Percentiles rank a stretch among this genome's conserved stretches.
phyloP scores from a whole-genome alignment of 495 filamentous ascomycete genomes.

The Talaromyces adpressus region DNA sequence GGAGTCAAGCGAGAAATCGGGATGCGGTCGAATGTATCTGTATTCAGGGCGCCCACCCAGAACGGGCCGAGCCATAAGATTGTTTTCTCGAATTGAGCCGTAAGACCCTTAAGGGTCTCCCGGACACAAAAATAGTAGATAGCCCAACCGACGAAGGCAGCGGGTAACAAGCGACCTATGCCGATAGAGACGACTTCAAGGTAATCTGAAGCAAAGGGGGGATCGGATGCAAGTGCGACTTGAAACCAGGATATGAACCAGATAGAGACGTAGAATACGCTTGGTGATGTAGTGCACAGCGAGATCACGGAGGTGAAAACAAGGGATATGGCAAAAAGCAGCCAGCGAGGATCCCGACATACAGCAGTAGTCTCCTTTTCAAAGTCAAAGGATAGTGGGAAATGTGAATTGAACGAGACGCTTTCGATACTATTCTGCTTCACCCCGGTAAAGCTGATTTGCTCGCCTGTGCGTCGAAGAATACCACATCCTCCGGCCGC shows the following conservation, averaged over 20 bases:
- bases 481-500: conserved; percentile 65
- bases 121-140: conserved; percentile 56
- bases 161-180: conserved; percentile 65
- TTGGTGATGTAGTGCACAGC: conserved; percentile 55
- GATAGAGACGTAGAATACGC: conserved; percentile 56
- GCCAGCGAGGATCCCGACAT: conserved; percentile 64
- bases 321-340: conserved; percentile 56
- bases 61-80: conserved; percentile 66
- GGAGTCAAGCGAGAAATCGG: conserved; percentile 69
- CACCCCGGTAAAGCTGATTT: conserved; percentile 44
- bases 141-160: conserved; percentile 61
- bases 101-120: conserved; percentile 45
- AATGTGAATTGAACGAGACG: conserved; percentile 58
- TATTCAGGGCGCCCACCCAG: conserved; percentile 73
- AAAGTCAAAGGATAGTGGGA: conserved; percentile 64
- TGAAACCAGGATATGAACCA: conserved; percentile 69
- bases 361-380: conserved; percentile 17
- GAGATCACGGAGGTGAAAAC: conserved; percentile 57
- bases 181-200: conserved; percentile 55
- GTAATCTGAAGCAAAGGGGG: conserved; percentile 42
- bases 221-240: conserved; percentile 67
- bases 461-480: conserved; percentile 54
- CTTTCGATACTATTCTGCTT: conserved; percentile 56
- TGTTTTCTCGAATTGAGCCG: conserved; percentile 65
- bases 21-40: conserved; percentile 69